These are phyloP conservation scores for Erysimum pusillum DNA, from an alignment of 441 rosid species.

Conservation along the genomic window DNA sequence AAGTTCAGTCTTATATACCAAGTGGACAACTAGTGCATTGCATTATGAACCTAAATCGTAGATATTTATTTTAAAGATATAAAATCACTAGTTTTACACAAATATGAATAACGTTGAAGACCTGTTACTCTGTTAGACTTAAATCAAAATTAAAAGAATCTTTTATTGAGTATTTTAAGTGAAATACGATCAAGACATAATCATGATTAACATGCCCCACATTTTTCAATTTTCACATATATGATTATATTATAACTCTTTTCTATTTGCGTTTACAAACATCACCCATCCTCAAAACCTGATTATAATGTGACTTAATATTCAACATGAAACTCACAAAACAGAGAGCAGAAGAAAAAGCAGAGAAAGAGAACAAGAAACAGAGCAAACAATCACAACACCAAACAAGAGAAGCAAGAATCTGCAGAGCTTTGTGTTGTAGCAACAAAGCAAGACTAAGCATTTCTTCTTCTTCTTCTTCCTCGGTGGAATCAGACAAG, in stretches of 20 bases:
- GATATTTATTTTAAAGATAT: neutral
- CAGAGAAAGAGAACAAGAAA: constrained; percentile 10
- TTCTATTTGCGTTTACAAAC: constrained; percentile 15
- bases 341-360: constrained; percentile 26
- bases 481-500: constrained; percentile 65
- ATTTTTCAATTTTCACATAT: constrained; percentile 10
- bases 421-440: constrained; percentile 77
- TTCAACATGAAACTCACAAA: constrained; percentile 40
- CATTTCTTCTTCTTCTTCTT: constrained; percentile 63
- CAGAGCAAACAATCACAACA: constrained; percentile 31
- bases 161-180: constrained; percentile 3
- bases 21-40: neutral
- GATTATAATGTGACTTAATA: constrained; percentile 34
- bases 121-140: neutral
- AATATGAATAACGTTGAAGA: constrained; percentile 21
- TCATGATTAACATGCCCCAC: constrained; percentile 38
- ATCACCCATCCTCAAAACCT: constrained; percentile 30
- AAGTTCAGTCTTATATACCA: neutral
- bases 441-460: constrained; percentile 65
- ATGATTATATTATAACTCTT: neutral
- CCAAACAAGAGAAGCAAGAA: constrained; percentile 47
- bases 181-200: constrained; percentile 31
- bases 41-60: neutral
- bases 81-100: neutral
- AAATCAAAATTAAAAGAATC: neutral